Conservation (phyloP, 805 yeast genomes). For the Zygotorulaspora florentina region DNA sequence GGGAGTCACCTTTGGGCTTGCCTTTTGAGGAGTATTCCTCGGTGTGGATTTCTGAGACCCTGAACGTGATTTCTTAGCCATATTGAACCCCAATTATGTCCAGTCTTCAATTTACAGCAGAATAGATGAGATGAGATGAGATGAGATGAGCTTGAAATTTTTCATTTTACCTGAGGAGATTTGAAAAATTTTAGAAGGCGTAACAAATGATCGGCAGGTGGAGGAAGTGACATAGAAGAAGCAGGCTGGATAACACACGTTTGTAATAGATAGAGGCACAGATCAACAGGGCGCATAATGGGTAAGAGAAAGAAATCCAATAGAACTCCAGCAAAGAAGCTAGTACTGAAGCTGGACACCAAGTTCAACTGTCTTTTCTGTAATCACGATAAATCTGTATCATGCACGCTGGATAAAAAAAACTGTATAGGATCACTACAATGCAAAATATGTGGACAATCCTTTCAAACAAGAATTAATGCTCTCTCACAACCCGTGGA, state of each 20-base stretch:
- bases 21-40: conserved; percentile 17
- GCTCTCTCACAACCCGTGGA: conserved; percentile 81
- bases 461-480: conserved; percentile 84
- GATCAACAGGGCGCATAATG: conserved; percentile 29
- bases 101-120: background rate
- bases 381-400: conserved; percentile 89
- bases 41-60: conserved; percentile 11
- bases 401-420: conserved; percentile 83
- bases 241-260: background rate
- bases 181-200: conserved; percentile 7
- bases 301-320: conserved; percentile 83
- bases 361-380: conserved; percentile 90
- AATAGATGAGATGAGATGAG: conserved; percentile 16
- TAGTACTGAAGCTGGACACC: conserved; percentile 75
- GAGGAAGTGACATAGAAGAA: background rate
- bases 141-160: conserved; percentile 14
- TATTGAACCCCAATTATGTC: background rate
- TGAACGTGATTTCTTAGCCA: conserved; percentile 22
- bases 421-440: conserved; percentile 75
- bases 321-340: conserved; percentile 72
- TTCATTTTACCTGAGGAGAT: background rate
- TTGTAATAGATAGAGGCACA: background rate
- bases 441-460: conserved; percentile 93
- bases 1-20: conserved; percentile 15
- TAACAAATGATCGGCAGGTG: background rate